Percentiles rank a stretch among this genome's conserved stretches.
Conservation (phyloP, 768 basidiomycete species). For the Cystofilobasidium bisporidii region DNA sequence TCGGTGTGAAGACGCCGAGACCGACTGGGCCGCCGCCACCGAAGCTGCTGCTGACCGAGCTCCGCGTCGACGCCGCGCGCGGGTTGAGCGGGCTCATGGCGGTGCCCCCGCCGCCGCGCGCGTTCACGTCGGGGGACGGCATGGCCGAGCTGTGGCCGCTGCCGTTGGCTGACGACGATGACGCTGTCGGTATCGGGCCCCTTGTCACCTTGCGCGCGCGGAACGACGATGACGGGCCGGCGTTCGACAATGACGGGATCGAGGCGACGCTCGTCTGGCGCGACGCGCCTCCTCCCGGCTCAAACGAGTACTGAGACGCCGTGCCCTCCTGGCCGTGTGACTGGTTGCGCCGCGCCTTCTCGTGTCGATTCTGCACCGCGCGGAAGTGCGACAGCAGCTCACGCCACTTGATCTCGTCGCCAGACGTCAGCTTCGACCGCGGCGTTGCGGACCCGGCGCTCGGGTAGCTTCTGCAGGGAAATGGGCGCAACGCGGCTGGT, state of each 20-base stretch:
- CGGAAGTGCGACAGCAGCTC: constrained; percentile 90
- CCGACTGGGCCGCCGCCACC: not conserved
- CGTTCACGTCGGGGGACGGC: not conserved
- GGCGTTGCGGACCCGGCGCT: constrained; percentile 40
- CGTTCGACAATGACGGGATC: constrained; percentile 1
- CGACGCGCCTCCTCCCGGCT: not conserved
- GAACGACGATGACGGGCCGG: not conserved
- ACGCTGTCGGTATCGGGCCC: not conserved
- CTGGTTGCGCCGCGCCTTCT: constrained; percentile 62
- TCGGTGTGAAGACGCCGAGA: not conserved
- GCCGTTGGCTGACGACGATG: not conserved
- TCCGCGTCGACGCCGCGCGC: not conserved
- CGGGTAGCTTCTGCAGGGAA: constrained; percentile 28
- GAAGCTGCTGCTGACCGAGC: constrained; percentile 4
- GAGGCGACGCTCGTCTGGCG: constrained; percentile 1
- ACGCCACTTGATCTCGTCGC: constrained; percentile 94
- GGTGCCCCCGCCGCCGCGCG: not conserved
- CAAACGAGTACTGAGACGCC: not conserved
- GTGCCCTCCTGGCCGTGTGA: not conserved
- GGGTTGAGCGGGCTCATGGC: not conserved
- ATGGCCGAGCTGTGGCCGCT: not conserved
- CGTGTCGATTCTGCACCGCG: constrained; percentile 75
- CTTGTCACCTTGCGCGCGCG: not conserved
- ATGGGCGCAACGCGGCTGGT: not conserved
- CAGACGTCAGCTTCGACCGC: constrained; percentile 60